These are phyloP conservation scores for Aureoboletus auriporus DNA, from an alignment of 768 basidiomycete genomes.

Conservation along the genomic window DNA sequence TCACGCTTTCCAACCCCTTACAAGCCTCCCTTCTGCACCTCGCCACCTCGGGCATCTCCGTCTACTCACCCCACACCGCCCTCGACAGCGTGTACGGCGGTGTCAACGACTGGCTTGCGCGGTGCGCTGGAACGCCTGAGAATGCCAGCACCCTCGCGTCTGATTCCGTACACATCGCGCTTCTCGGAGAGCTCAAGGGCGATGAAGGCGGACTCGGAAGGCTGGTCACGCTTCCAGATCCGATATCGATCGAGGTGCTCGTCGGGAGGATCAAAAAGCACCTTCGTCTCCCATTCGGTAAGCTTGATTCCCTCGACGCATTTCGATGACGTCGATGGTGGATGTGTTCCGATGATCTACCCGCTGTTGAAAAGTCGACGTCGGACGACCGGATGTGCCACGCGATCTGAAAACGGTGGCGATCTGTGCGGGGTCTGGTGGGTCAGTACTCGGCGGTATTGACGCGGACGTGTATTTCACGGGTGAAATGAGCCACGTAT, in stretches of 20 bases:
- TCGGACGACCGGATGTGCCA: conserved; percentile 46
- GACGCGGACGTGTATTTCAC: conserved; percentile 88
- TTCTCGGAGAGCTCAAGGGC: conserved; percentile 39
- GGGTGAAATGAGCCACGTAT: conserved; percentile 88
- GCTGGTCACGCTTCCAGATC: conserved; percentile 56
- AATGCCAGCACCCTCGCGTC: conserved; percentile 24
- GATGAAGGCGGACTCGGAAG: conserved; percentile 64
- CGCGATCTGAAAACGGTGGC: conserved; percentile 59
- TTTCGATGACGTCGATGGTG: conserved; percentile 10
- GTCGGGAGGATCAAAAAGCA: conserved; percentile 66
- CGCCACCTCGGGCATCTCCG: conserved; percentile 75
- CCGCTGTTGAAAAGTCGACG: conserved; percentile 49
- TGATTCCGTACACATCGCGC: conserved; percentile 22
- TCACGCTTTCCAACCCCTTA: conserved; percentile 76
- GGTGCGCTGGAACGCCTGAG: conserved; percentile 40
- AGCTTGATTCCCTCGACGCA: conserved; percentile 7
- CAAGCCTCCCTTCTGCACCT: conserved; percentile 79
- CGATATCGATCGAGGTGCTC: conserved; percentile 56
- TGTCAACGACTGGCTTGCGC: conserved; percentile 86
- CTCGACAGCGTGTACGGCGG: conserved; percentile 83
- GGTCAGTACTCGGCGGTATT: conserved; percentile 64
- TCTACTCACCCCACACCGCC: conserved; percentile 87
- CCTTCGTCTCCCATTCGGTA: conserved; percentile 58
- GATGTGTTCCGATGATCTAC: conserved; percentile 15
- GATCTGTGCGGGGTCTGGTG: conserved; percentile 90